phyloP scores from a whole-genome alignment of 2,329 filamentous ascomycete genomes.

The Talaromyces piceae region DNA sequence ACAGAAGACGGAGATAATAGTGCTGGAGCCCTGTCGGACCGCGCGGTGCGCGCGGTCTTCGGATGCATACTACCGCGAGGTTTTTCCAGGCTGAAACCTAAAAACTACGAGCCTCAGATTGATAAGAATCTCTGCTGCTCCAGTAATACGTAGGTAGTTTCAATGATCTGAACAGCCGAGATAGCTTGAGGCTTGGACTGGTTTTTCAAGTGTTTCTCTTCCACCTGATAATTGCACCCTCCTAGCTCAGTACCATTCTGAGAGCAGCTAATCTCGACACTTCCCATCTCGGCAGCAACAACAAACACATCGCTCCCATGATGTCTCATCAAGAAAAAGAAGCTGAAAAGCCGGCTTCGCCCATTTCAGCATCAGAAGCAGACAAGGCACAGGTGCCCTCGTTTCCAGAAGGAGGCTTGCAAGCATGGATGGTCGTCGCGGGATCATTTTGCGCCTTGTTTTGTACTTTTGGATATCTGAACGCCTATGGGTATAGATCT shows the following conservation, averaged over 20 bases:
- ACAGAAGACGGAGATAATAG: too few relatives aligned
- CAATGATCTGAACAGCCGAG: too few relatives aligned
- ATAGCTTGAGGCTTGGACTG: too few relatives aligned
- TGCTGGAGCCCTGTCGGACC: too few relatives aligned
- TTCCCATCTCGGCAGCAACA: background rate
- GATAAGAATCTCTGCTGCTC: too few relatives aligned
- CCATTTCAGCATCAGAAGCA: background rate
- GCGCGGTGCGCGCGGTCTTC: too few relatives aligned
- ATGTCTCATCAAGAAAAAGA: background rate
- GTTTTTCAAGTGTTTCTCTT: too few relatives aligned
- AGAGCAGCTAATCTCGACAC: too few relatives aligned
- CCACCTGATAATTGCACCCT: background rate
- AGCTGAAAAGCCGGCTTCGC: background rate
- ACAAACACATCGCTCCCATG: background rate
- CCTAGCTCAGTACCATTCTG: background rate
- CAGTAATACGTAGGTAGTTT: too few relatives aligned
- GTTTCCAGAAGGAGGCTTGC: conserved; percentile 17
- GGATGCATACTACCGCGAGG: too few relatives aligned
- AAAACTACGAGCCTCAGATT: too few relatives aligned
- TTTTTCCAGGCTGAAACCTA: too few relatives aligned
- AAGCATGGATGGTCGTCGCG: conserved; percentile 20
- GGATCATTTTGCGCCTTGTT: conserved; percentile 27
- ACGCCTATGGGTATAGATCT: conserved; percentile 34
- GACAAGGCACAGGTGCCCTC: background rate
- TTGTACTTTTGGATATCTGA: conserved; percentile 36